Base-by-base conservation (phyloP, 1,284 basidiomycete genomes). In the Malassezia brasiliensis region DNA sequence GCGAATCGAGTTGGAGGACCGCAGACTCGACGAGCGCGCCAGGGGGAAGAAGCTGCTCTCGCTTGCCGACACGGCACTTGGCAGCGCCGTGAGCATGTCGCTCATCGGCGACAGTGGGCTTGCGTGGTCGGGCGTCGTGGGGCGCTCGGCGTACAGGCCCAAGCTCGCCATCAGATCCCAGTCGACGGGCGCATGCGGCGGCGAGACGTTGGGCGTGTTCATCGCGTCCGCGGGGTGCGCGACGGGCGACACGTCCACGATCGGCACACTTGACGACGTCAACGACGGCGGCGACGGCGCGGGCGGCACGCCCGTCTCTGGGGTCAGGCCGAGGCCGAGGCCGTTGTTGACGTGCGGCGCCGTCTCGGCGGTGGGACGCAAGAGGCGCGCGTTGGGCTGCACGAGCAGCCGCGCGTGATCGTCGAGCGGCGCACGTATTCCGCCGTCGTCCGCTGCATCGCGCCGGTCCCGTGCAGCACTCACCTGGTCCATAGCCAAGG, bases 1-100 rank as follows among this genome's bases (percentile, higher is more conserved):
- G 25, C 68, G 65, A 12, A 67, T 62, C 5, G 68, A 71, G n/a
- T 59, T 57, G n/a, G 66, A 52, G 1, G 41, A 19, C 7, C 47
- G 28, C 31, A 55, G 28, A 14, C 40, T 42, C 22, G 15, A 25
- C 40, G 22, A 22, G 14, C 17, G 11, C 6, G 12, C 11, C 17
- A 30, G 8, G 30, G 40, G 40, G n/a, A 42, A 17, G 30, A 12
- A 17, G 20, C 22, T 17, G 30, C 22, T 14, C 4, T 42, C 40
- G 42, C 19, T 14, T 15, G 8, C 34, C 20, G 32, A 30, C 31
- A 17, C 19, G 12, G 37, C 22, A 17, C 34, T 20, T 12, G 34
- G 46, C 46, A 30, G 30, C 10, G 25, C 42, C 11, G 42, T 17
- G 9, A 45, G 17, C 42, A 45, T 45, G 19, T 45, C 42, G 32